Evolutionary conservation across 805 yeast species (phyloP).

Genomic region (Candida rishiriensis): DNA sequence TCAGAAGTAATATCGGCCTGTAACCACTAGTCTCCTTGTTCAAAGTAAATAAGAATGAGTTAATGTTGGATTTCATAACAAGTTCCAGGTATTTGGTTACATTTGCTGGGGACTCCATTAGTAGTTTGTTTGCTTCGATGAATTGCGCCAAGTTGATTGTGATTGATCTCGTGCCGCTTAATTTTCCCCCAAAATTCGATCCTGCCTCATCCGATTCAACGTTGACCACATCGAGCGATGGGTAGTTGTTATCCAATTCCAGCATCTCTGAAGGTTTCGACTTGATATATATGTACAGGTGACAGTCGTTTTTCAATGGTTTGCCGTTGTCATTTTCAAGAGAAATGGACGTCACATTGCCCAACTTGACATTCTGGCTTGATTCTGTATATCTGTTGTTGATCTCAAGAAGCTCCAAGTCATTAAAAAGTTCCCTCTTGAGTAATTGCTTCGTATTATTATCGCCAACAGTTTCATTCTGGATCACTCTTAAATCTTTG

Average conservation of each 20-base stretch:
- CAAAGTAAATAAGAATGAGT: slow-evolving; percentile 23
- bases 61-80: slow-evolving; percentile 24
- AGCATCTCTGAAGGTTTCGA: slow-evolving; percentile 17
- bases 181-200: slow-evolving; percentile 11
- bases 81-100: slow-evolving; percentile 24
- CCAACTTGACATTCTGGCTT: slow-evolving; percentile 4
- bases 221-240: slow-evolving; percentile 23
- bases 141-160: slow-evolving; percentile 24
- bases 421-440: slow-evolving; percentile 23
- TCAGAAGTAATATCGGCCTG: slow-evolving; percentile 21
- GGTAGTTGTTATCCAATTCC: slow-evolving; percentile 23
- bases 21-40: slow-evolving; percentile 28
- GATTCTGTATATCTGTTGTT: slow-evolving; percentile 9
- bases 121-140: slow-evolving; percentile 24
- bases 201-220: slow-evolving; percentile 7
- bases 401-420: slow-evolving; percentile 28
- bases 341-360: slow-evolving; percentile 11
- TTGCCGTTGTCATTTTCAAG: not conserved
- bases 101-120: slow-evolving; percentile 23
- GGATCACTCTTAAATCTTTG: slow-evolving; percentile 25
- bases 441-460: slow-evolving; percentile 11
- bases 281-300: slow-evolving; percentile 27
- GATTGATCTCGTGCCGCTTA: slow-evolving; percentile 6
- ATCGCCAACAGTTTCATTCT: slow-evolving; percentile 23
- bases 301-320: slow-evolving; percentile 16